Percentiles rank a stretch among this genome's conserved stretches.
phyloP scores from a whole-genome alignment of 2,329 filamentous ascomycete species.

The Rhinocladiella mackenziei region DNA sequence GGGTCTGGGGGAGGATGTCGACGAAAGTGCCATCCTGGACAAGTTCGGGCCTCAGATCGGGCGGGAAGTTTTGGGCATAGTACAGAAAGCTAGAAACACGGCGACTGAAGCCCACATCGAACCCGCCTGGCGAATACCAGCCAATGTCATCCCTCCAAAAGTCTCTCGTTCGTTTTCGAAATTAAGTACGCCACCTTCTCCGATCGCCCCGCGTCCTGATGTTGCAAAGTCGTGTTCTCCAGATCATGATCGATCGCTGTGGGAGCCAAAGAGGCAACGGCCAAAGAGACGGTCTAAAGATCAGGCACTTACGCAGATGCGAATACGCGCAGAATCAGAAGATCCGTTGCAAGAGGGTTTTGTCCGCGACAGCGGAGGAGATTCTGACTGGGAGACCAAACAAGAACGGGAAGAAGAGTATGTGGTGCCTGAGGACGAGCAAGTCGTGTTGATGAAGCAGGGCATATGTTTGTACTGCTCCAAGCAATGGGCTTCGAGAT shows the following conservation, averaged over 20 bases:
- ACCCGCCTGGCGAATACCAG: conserved; percentile 29
- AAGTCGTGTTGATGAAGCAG: conserved; percentile 17
- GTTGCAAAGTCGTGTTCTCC: too few species aligned
- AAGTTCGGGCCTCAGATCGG: conserved; percentile 23
- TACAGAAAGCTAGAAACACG: conserved; percentile 17
- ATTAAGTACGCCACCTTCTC: conserved; percentile 5
- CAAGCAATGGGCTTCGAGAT: conserved; percentile 12
- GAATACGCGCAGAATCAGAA: conserved; percentile 23
- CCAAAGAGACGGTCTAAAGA: background rate
- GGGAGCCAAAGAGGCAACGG: too few species aligned
- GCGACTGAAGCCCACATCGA: conserved; percentile 28
- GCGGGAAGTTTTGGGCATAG: conserved; percentile 20
- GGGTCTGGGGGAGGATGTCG: conserved; percentile 5
- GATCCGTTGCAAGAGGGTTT: conserved; percentile 30
- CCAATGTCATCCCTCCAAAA: conserved; percentile 10
- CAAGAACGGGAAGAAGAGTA: background rate
- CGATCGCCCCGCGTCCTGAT: too few species aligned
- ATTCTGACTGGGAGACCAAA: conserved; percentile 1
- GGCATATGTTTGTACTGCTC: conserved; percentile 26
- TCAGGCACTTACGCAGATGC: background rate
- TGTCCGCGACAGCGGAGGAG: conserved; percentile 3
- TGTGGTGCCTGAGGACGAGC: conserved; percentile 9
- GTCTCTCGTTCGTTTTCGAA: conserved; percentile 1
- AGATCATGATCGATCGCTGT: too few species aligned
- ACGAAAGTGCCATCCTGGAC: conserved; percentile 12